A percentile compares a stretch with the other conserved stretches of the same genome.
phyloP scores from a whole-genome alignment of 2,329 filamentous ascomycete genomes.

The Ophiostoma himal-ulmi region DNA sequence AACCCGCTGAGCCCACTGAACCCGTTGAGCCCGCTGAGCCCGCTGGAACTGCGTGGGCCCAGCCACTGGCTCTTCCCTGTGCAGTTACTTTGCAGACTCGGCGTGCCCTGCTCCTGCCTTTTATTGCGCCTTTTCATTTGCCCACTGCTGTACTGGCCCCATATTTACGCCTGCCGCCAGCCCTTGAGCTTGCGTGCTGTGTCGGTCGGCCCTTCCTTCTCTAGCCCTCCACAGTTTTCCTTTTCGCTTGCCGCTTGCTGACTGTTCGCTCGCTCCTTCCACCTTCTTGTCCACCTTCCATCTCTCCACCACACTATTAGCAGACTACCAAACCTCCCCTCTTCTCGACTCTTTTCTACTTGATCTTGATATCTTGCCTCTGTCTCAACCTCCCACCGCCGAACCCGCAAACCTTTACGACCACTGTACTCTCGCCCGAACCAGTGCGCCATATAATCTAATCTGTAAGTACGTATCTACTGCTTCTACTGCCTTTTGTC shows the following conservation, averaged over 20 bases:
- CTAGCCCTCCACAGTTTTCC: slow-evolving; percentile 20
- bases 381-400: not conserved
- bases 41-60: not conserved
- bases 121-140: not conserved
- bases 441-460: not conserved
- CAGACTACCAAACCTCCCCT: slow-evolving; percentile 13
- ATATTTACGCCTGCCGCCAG: not conserved
- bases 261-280: not conserved
- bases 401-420: not conserved
- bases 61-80: not conserved
- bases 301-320: slow-evolving; percentile 11
- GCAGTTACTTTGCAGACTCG: not conserved
- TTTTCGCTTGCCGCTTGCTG: slow-evolving; percentile 1
- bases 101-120: not conserved
- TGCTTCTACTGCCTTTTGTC: not conserved
- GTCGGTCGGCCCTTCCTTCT: slow-evolving; percentile 16
- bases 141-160: not conserved
- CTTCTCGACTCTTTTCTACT: not conserved
- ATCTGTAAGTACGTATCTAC: not conserved
- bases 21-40: not conserved
- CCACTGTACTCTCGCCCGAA: not conserved
- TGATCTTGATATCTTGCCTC: not conserved
- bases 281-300: slow-evolving; percentile 11
- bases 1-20: not conserved
- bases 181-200: slow-evolving; percentile 11